Percentiles rank a stretch among this genome's conserved stretches.
Evolutionary conservation across 305 asterid genomes (phyloP).

Genomic region (Fraxinus greggii): DNA sequence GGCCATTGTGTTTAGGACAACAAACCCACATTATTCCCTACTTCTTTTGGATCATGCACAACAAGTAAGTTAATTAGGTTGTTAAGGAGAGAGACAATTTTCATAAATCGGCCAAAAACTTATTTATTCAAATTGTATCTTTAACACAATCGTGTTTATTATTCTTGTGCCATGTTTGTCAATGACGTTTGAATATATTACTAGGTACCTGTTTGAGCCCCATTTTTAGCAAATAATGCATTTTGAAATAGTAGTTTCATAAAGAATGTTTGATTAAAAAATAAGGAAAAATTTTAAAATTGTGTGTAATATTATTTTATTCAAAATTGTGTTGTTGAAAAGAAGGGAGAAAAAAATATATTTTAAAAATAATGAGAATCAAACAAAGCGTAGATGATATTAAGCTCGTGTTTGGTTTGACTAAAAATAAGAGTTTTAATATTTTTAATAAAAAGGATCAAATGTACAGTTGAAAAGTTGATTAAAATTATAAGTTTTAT

Average conservation of each 20-base stretch:
- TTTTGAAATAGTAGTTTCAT: no score
- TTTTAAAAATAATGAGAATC: no score
- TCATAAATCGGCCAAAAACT: neutral
- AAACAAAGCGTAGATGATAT: no score
- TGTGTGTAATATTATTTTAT: no score
- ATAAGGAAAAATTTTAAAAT: no score
- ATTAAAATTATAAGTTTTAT: no score
- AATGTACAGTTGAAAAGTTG: neutral
- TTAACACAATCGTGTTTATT: no score
- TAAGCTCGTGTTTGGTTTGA: neutral
- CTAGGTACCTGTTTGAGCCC: no score
- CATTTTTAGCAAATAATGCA: no score
- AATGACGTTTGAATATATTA: neutral
- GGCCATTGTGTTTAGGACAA: slow-evolving; percentile 58
- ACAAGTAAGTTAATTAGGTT: slow-evolving; percentile 47
- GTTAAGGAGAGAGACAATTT: slow-evolving; percentile 29
- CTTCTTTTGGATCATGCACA: slow-evolving; percentile 70
- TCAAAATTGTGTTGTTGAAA: no score
- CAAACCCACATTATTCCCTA: slow-evolving; percentile 65
- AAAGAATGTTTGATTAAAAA: no score
- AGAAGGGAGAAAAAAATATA: no score
- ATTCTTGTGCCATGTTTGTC: neutral
- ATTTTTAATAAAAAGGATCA: neutral
- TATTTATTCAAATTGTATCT: neutral
- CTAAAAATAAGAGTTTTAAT: neutral